phyloP scores from a whole-genome alignment of 805 yeast species.

The Cyberlindnera mycetangii region DNA sequence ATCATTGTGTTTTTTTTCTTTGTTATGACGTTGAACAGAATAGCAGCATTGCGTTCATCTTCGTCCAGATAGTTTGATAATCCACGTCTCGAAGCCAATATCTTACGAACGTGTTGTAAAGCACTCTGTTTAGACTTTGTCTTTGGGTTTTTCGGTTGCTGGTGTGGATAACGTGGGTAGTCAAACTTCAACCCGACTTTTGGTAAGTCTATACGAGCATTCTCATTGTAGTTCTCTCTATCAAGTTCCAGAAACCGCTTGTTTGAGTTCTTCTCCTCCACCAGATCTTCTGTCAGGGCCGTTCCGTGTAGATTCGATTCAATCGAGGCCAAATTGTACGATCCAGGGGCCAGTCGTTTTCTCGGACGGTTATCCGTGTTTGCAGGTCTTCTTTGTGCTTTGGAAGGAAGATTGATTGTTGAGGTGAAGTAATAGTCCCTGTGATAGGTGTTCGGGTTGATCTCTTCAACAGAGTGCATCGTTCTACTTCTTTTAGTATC shows the following conservation, averaged over 20 bases:
- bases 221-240: slow-evolving; percentile 43
- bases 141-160: slow-evolving; percentile 13
- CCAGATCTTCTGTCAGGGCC: slow-evolving; percentile 24
- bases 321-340: slow-evolving; percentile 26
- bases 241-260: slow-evolving; percentile 41
- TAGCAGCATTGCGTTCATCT: slow-evolving; percentile 35
- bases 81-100: slow-evolving; percentile 39
- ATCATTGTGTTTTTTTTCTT: slow-evolving; percentile 31
- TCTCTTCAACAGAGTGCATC: slow-evolving; percentile 23
- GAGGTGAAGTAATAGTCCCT: slow-evolving; percentile 29
- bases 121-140: slow-evolving; percentile 26
- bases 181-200: slow-evolving; percentile 28
- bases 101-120: slow-evolving; percentile 34
- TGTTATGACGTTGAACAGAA: slow-evolving; percentile 27
- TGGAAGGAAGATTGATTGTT: slow-evolving; percentile 21
- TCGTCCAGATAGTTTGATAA: slow-evolving; percentile 42
- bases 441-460: slow-evolving; percentile 16
- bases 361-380: slow-evolving; percentile 16
- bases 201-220: slow-evolving; percentile 37
- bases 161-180: slow-evolving; percentile 18
- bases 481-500: too few species aligned
- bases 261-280: slow-evolving; percentile 35
- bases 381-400: slow-evolving; percentile 16
- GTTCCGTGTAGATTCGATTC: slow-evolving; percentile 29
- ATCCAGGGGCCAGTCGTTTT: slow-evolving; percentile 28